Evolutionary conservation across 306 rosid species (phyloP), one percentile per base, ranked within the genome.

Genomic region (Castanea mollissima): DNA sequence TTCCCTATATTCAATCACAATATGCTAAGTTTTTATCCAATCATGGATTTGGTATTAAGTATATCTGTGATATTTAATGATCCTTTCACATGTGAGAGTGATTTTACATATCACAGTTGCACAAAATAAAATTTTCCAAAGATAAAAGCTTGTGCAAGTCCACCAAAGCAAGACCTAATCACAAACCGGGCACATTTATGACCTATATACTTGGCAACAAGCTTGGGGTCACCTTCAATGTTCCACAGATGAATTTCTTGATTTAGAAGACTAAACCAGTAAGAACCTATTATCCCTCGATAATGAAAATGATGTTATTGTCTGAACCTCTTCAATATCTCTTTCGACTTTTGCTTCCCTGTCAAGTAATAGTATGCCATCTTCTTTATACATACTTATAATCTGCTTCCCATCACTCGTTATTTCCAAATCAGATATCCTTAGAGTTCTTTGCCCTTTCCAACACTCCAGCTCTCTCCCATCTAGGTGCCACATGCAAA

Each of bases 221-320:
- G 93, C 81, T 83, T 83, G 76, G 82, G 88, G 73, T 90, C 85
- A 75, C 93, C 92, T 81, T 84, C 91, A 76, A 96, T 91, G 73
- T 86, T 90, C 99, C 98, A 96, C 21, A 96, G 94, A 87, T 96
- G 97, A 70, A 96, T 91, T 90, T 96, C 98, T 93, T 96, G 99
- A 80, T 91, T 85, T 77, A 87, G 75, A 87, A 96, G 99, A 86
- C 82, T 91, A 78, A 96, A 96, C 92, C 83, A 96, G 82, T 88
- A 96, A 83, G 82, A 83, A 90, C 69, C 77, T 91, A 83, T 79
- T 89, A 83, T 96, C 97, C 79, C 87, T 87, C n/a, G 99, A 96
- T 77, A 93, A 80, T 14, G 91, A 87, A 82, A 96, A 96, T 6
- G 99, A 89, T 27, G 99, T 96, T 75, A 96, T 85, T 19, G 88